Evolutionary conservation across 257 asterid genomes (phyloP).

Genomic region (Anisodus tanguticus): DNA sequence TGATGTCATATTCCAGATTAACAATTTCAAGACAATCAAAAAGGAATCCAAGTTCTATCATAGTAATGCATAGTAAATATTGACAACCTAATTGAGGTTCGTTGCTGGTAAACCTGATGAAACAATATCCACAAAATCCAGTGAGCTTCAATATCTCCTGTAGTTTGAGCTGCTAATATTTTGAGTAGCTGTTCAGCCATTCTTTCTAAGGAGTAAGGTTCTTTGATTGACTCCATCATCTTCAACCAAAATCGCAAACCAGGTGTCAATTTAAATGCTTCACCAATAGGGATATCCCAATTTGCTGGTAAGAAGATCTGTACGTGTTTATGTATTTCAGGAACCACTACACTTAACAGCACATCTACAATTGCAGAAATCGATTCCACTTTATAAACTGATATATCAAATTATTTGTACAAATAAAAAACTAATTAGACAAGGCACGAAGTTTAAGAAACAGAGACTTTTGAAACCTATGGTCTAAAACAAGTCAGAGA

Average conservation of each 20-base stretch:
- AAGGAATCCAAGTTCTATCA: slow-evolving; percentile 22
- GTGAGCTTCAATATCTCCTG: slow-evolving; percentile 73
- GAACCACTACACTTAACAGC: slow-evolving; percentile 68
- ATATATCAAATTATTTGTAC: not conserved
- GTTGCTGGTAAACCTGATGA: slow-evolving; percentile 55
- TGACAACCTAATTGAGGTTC: slow-evolving; percentile 62
- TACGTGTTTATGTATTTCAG: slow-evolving; percentile 58
- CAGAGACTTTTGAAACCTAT: not conserved
- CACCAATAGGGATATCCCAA: slow-evolving; percentile 43
- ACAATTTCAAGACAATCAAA: slow-evolving; percentile 26
- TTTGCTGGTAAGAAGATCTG: slow-evolving; percentile 51
- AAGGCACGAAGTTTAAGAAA: not conserved
- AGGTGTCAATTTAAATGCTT: slow-evolving; percentile 56
- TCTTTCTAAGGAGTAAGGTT: slow-evolving; percentile 86
- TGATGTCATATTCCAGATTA: not conserved
- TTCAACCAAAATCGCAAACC: slow-evolving; percentile 75
- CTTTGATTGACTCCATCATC: slow-evolving; percentile 78
- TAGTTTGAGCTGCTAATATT: slow-evolving; percentile 66
- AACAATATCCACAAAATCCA: slow-evolving; percentile 88
- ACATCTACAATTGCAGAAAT: slow-evolving; percentile 57
- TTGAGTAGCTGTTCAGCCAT: slow-evolving; percentile 82
- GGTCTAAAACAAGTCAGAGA: not conserved
- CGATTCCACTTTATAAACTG: slow-evolving; percentile 29
- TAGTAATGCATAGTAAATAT: slow-evolving; percentile 29
- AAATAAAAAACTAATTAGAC: not conserved